phyloP scores from a whole-genome alignment of 192 early-diverging fungal genomes.

The Jimgerdemannia lactiflua region DNA sequence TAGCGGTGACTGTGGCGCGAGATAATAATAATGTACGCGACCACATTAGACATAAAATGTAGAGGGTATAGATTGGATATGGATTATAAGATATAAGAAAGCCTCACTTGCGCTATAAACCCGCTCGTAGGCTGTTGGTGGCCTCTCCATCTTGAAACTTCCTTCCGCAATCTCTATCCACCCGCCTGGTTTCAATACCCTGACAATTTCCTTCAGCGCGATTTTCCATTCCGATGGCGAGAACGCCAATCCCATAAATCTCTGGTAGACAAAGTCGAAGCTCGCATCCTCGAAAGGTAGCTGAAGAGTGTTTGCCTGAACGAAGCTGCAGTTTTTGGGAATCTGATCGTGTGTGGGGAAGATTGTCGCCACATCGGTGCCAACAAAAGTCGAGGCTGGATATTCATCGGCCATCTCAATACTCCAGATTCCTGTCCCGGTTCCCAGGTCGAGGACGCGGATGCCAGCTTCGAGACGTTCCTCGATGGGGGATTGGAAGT shows the following conservation, averaged over 20 bases:
- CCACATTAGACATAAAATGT: too few relatives aligned
- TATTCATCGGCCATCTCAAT: background rate
- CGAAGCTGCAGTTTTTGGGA: background rate
- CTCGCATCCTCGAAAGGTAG: background rate
- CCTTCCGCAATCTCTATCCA: background rate
- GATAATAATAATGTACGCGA: background rate
- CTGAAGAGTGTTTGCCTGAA: background rate
- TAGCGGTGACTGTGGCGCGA: background rate
- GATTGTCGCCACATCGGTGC: background rate
- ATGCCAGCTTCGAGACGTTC: background rate
- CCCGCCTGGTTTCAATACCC: background rate
- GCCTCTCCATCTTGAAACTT: background rate
- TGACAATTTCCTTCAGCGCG: background rate
- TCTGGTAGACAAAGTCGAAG: background rate
- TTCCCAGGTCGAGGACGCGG: background rate
- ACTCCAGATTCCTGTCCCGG: background rate
- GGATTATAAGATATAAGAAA: background rate
- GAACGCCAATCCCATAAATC: background rate
- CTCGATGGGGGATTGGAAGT: background rate
- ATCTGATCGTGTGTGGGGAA: background rate
- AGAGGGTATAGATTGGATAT: too few relatives aligned
- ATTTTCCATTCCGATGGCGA: background rate
- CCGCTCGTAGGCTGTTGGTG: background rate
- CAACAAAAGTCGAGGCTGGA: background rate
- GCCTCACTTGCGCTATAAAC: constrained; percentile 1